Percentiles rank a stretch among this genome's conserved stretches.
Conservation (phyloP, 352 stramenopile genomes). For the Globisporangium megalacanthum region DNA sequence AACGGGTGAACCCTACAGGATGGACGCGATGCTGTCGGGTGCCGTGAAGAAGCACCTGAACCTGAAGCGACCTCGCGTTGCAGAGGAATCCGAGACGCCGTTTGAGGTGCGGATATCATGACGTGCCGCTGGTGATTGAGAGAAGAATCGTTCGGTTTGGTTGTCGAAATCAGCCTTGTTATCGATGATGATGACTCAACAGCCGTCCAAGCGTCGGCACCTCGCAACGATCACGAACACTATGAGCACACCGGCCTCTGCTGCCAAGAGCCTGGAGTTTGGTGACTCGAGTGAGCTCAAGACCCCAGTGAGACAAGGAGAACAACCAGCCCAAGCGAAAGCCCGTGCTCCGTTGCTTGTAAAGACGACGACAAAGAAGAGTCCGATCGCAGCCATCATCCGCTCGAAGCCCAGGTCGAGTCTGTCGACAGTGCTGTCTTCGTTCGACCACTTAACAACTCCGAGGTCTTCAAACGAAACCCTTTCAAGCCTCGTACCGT, state of each 20-base stretch:
- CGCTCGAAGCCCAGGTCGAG: slow-evolving; percentile 7
- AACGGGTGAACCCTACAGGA: slow-evolving; percentile 12
- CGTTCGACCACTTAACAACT: not conserved
- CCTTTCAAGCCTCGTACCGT: slow-evolving; percentile 1
- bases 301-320: not conserved
- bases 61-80: slow-evolving; percentile 40
- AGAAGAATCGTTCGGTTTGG: not conserved
- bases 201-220: slow-evolving; percentile 43
- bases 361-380: slow-evolving; percentile 6
- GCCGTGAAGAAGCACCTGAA: slow-evolving; percentile 68
- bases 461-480: not conserved
- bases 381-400: not conserved
- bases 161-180: not conserved
- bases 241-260: slow-evolving; percentile 5
- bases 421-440: slow-evolving; percentile 9
- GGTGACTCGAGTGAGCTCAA: slow-evolving; percentile 12
- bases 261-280: slow-evolving; percentile 26
- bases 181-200: not conserved
- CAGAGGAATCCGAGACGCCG: slow-evolving; percentile 21
- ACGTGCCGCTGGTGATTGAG: not conserved
- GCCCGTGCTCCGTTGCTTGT: not conserved
- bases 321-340: not conserved
- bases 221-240: slow-evolving; percentile 64
- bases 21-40: slow-evolving; percentile 37
- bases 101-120: slow-evolving; percentile 28